phyloP scores from a whole-genome alignment of 2,329 filamentous ascomycete genomes.

The Aspergillus hortae region DNA sequence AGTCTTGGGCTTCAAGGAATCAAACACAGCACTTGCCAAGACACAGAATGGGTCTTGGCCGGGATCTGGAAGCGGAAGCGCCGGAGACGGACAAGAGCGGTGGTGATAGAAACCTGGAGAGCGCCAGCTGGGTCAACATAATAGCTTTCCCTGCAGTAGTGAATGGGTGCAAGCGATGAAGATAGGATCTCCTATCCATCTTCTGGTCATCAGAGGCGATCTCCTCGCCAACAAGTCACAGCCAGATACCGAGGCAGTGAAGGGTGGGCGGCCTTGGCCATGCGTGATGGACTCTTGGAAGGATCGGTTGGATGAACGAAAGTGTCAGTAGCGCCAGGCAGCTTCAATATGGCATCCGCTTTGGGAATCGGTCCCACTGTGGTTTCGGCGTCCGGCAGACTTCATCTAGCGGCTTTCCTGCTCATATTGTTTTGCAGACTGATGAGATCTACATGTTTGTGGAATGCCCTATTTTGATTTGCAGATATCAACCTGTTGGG shows the following conservation, averaged over 20 bases:
- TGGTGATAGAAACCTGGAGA: background rate
- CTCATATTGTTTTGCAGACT: no score
- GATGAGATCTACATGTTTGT: no score
- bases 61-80: slow-evolving; percentile 1
- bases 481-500: no score
- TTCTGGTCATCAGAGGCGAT: background rate
- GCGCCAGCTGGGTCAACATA: no score
- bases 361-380: background rate
- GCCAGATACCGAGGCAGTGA: slow-evolving; percentile 1
- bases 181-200: background rate
- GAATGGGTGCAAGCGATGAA: no score
- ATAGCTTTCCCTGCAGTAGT: no score
- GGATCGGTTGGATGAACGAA: background rate
- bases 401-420: no score
- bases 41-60: background rate
- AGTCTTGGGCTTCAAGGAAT: background rate
- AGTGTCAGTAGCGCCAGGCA: background rate
- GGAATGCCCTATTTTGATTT: no score
- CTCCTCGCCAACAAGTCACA: background rate
- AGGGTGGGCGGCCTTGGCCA: background rate
- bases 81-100: background rate
- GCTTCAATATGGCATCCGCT: background rate
- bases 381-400: no score
- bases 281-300: background rate
- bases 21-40: background rate